Evolutionary conservation across 495 filamentous ascomycete species (phyloP), one percentile per base, ranked within the genome.

Genomic region (Hyaloscypha hepaticicola): DNA sequence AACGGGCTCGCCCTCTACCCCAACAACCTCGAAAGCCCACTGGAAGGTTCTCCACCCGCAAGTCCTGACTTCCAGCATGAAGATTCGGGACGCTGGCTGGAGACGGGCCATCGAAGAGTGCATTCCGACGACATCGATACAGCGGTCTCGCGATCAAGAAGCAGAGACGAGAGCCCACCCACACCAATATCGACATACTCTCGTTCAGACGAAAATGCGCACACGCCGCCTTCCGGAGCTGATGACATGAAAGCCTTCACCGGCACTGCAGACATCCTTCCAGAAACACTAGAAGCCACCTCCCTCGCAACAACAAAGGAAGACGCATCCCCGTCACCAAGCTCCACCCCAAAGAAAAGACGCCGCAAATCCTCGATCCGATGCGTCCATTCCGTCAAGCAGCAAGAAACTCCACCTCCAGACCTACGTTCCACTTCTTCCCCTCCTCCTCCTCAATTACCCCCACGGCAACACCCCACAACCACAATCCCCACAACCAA

Each of bases 171-270:
- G 25, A 60, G 45, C 5, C 63, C 66, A 25, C 69, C 63, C 5
- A 68, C 69, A 4, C 69, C 69, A 16, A 55, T 66, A 12, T 66
- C 66, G 7, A 19, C 60, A 7, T 69, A 69, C 48, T 68, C 62
- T 2, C 41, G 50, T 4, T 62, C 58, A 60, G 49, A 60, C 55
- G 53, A 64, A 12, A 14, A 48, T 24, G 55, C 55, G 16, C 51
- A 68, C n/a, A 66, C 69, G 25, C 61, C 68, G 9, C 66, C 65
- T 12, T 64, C 69, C 8, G 68, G 65, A 2, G 34, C 34, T 0
- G 68, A 67, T 22, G 65, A 65, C 28, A n/a, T 55, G 7, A 25
- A 50, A 6, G 22, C 1, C 8, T 19, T 19, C 8, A 19, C 16
- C 16, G 22, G 48, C 7, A 24, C 16, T 19, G 48, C 6, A n/a